Conservation (phyloP, 2,329 filamentous ascomycete species). For the Apiospora sp. region DNA sequence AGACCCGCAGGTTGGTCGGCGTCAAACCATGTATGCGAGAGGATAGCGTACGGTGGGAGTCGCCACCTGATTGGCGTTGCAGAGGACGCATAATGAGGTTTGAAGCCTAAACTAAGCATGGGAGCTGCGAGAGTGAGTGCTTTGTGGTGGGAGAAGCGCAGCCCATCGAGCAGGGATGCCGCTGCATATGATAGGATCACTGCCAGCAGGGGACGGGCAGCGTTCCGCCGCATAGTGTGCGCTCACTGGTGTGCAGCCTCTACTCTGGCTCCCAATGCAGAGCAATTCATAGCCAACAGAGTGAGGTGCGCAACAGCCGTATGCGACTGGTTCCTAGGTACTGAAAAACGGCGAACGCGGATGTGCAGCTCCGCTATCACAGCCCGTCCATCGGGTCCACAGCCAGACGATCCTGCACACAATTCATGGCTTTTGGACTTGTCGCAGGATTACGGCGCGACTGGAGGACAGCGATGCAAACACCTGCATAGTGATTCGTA, state of each 20-base stretch:
- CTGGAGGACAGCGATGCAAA: not conserved
- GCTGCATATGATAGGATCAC: not conserved
- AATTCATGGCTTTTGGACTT: slow-evolving; percentile 7
- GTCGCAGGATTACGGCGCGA: slow-evolving; percentile 1
- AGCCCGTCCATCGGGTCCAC: slow-evolving; percentile 4
- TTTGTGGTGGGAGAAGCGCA: not conserved
- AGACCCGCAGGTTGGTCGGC: not conserved
- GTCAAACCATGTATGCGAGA: slow-evolving; percentile 2
- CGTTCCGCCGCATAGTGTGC: not conserved
- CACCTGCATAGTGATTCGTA: slow-evolving; percentile 5
- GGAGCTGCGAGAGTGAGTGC: slow-evolving; percentile 7
- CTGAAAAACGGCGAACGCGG: slow-evolving; percentile 10
- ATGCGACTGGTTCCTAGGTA: not conserved
- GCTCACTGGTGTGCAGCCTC: not conserved
- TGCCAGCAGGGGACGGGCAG: not conserved
- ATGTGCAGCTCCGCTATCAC: slow-evolving; percentile 4
- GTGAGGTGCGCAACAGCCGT: not conserved
- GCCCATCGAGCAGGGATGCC: not conserved
- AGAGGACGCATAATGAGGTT: slow-evolving; percentile 2
- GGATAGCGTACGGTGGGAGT: not conserved
- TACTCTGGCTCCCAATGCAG: not conserved
- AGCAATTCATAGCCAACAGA: not conserved
- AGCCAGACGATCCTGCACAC: slow-evolving; percentile 11
- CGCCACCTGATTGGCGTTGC: not conserved
- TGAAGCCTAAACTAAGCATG: not conserved